Base-by-base conservation (phyloP, 345 rosid species). In the Lagerstroemia speciosa region DNA sequence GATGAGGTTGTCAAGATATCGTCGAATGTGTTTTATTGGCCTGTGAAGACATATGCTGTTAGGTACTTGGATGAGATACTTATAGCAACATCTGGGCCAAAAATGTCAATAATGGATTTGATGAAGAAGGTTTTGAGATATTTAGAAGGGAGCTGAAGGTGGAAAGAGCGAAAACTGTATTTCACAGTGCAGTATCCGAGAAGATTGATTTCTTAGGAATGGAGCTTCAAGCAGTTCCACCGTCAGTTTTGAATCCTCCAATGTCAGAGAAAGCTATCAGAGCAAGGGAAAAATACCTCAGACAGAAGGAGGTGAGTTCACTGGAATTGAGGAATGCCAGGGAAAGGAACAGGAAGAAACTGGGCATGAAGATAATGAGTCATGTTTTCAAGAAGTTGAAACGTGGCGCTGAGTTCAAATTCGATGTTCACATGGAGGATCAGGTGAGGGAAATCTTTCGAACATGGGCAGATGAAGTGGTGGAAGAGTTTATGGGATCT, bases 11-110 rank as follows among this genome's bases (percentile, higher is more conserved):
- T 76, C 72, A 61, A 48, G 8, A 77, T 66, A 53, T 76, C 81
- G 0, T 72, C 81, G 34, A 79, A 64, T 77, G 84, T 89, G 67
- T 87, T 84, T 69, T 87, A 75, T 73, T 89, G 82, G 79, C 96
- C 94, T 0, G 71, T 79, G 41, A 93, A 84, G 81, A 53, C 89
- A 31, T 80, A 89, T 74, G 92, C 94, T 0, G 80, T 89, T 62
- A 83, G 98, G 84, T 93, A 91, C 70, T 83, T 91, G 77, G 97
- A 93, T 72, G 97, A 91, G 86, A 91, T 93, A 73, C 76, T 93
- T 61, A 40, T 91, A 58, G 74, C 86, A 67, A 86, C 94, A 8
- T 93, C 98, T 0, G 98, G 97, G 15, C 85, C 92, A 3, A 93
- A 87, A 70, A 57, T 80, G 82, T 66, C 85, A 74, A 79, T 83